Base-by-base conservation (phyloP, 2,329 filamentous ascomycete species). In the Fusarium pseudograminearum region DNA sequence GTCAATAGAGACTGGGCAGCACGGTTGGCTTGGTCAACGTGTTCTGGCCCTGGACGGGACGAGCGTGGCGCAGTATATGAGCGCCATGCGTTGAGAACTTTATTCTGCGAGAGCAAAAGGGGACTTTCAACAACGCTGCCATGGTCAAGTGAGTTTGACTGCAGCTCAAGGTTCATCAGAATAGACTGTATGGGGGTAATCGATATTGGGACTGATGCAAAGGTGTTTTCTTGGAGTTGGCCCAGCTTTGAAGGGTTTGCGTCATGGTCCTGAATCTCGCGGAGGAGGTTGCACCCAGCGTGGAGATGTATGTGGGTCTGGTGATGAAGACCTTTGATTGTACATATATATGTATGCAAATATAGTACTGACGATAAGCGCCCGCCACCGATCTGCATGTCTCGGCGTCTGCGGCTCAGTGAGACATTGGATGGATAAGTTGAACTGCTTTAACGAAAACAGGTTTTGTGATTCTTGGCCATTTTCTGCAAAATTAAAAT, bases 341-440 rank as follows among this genome's bases (percentile, higher is more conserved):
- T 48, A 22, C 63, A 66, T 15, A 65, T 18, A 34, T 59, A 55
- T 1, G 48, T 55, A 55, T 1, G 48, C 51, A 7, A 60, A 66
- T 2, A 66, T 61, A 22, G 55, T 47, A n/a, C 63, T 65, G 0
- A 61, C 38, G 10, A 65, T 11, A 26, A 66, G 54, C 14, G 63
- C 63, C 10, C 63, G 60, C 63, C 63, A 66, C 34, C 34, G 40
- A 15, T 66, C 54, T 12, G 33, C 9, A 48, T 54, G 18, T n/a
- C 47, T 45, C 3, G 38, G 63, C 11, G 58, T 60, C 4, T 9
- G 20, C 12, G 58, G 60, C 2, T 64, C 48, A 1, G 24, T 60
- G 3, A 66, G 36, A 31, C 24, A 55, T 11, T 31, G 33, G 3
- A 66, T 54, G 14, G 63, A 54, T 0, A 44, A 38, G 14, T 22